Evolutionary conservation across 2,329 filamentous ascomycete genomes (phyloP), one percentile per base, ranked within the genome.

Genomic region (Pseudofabraea citricarpa): DNA sequence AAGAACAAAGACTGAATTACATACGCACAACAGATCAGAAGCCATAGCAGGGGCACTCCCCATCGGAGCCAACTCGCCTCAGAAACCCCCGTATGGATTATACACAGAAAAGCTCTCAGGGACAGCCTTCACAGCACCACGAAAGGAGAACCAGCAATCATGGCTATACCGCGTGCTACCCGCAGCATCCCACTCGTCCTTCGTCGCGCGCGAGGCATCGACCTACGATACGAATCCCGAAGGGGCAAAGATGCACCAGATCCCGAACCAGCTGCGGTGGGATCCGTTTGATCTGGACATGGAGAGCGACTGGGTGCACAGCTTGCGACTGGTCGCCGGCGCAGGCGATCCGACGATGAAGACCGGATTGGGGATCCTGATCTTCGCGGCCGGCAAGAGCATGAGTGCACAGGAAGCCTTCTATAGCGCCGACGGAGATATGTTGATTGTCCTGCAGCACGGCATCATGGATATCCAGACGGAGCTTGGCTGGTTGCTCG

Each of bases 211-310:
- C 22, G 65, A 73, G 48, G 57, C 62, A 6, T 61, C 63, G 15
- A 67, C 71, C 6, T 72, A 72, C 40, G 68, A 74, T 45, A 59
- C 55, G 6, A 59, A 71, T 56, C 46, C 60, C 40, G 55, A 58
- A 29, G 53, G 52, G 9, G 39, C 55, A 22, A 59, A 53, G 37
- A 33, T 88, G 53, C 80, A 85, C 54, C 82, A 87, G 55, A 84
- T 90, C 40, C 87, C 87, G 4, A 90, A 90, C 58, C 86, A 91
- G 64, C 71, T 91, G 22, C 78, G 86, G 52, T 93, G 87, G 87
- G 81, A 66, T 59, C 57, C 71, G 2, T 88, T 89, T 59, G 82
- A 89, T 54, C 70, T 90, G 38, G 81, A 87, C 50, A 73, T 85
- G 60, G 73, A 71, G 3, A 79, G 79, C 2, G 80, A 85, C 55